phyloP scores from a whole-genome alignment of 768 basidiomycete species.

The Steccherinum ochraceum region DNA sequence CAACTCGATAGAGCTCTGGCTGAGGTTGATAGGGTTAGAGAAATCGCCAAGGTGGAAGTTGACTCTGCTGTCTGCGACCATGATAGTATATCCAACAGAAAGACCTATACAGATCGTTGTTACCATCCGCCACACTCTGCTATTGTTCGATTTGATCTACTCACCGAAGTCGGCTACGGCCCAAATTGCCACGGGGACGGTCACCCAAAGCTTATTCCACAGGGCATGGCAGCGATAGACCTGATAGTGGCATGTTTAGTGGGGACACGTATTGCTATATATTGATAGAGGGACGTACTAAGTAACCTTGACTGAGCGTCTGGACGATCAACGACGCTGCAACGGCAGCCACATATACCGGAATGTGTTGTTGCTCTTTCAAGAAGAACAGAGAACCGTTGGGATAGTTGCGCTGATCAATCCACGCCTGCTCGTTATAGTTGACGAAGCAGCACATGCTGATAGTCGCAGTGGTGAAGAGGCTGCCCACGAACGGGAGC shows the following conservation, averaged over 20 bases:
- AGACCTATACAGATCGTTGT: too few species aligned
- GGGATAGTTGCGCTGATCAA: neutral
- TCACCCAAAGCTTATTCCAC: neutral
- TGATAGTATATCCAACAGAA: neutral
- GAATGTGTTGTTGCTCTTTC: neutral
- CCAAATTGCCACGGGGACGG: neutral
- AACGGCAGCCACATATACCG: neutral
- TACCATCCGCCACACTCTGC: too few species aligned
- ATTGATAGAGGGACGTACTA: neutral
- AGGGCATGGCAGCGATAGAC: slow-evolving; percentile 3
- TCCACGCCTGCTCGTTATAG: slow-evolving; percentile 3
- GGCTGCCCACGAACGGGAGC: neutral
- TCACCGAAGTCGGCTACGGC: neutral
- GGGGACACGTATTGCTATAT: neutral
- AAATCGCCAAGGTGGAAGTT: neutral
- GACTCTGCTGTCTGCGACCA: neutral
- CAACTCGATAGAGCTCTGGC: neutral
- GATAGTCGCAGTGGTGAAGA: slow-evolving; percentile 1
- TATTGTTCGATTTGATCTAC: too few species aligned
- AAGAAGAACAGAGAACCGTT: slow-evolving; percentile 1
- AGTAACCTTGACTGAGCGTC: neutral
- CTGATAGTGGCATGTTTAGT: neutral
- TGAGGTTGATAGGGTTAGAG: neutral
- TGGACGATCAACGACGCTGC: neutral
- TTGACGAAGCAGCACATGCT: slow-evolving; percentile 3